Percentiles rank a stretch among this genome's conserved stretches.
Evolutionary conservation across 106 monocot genomes (phyloP).

Genomic region (Allium sativum): DNA sequence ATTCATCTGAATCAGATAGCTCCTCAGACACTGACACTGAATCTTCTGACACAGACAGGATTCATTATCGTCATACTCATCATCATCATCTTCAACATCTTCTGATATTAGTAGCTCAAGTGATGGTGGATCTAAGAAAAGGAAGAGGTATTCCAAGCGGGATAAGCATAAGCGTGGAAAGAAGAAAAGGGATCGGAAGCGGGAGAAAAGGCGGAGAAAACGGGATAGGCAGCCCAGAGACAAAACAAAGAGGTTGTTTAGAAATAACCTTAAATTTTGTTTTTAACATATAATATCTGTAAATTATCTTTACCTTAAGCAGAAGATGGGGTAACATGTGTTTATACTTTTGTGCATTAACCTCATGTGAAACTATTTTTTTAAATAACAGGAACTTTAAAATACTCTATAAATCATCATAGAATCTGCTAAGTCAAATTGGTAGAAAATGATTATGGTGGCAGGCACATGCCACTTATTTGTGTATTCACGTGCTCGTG

Average conservation of each 20-base stretch:
- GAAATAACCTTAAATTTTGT: background rate
- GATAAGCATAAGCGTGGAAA: constrained; percentile 67
- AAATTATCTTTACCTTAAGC: background rate
- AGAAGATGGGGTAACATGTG: background rate
- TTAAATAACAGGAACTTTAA: background rate
- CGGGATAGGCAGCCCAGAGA: constrained; percentile 51
- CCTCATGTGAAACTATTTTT: background rate
- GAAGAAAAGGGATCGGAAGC: constrained; percentile 58
- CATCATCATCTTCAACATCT: constrained; percentile 50
- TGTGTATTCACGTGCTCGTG: no score
- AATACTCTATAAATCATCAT: background rate
- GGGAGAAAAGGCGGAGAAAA: constrained; percentile 55
- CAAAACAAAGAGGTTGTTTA: constrained; percentile 56
- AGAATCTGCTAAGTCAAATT: no score
- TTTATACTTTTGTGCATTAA: background rate
- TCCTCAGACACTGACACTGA: constrained; percentile 41
- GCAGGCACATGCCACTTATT: no score
- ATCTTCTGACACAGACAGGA: constrained; percentile 66
- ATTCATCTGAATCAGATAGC: constrained; percentile 59
- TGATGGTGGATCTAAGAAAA: constrained; percentile 53
- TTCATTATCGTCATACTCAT: constrained; percentile 48
- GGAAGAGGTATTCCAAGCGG: constrained; percentile 46
- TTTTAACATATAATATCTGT: background rate
- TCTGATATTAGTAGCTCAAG: constrained; percentile 77
- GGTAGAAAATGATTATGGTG: no score